Evolutionary conservation across 768 basidiomycete genomes (phyloP), one percentile per base, ranked within the genome.

Genomic region (Imleria badia): DNA sequence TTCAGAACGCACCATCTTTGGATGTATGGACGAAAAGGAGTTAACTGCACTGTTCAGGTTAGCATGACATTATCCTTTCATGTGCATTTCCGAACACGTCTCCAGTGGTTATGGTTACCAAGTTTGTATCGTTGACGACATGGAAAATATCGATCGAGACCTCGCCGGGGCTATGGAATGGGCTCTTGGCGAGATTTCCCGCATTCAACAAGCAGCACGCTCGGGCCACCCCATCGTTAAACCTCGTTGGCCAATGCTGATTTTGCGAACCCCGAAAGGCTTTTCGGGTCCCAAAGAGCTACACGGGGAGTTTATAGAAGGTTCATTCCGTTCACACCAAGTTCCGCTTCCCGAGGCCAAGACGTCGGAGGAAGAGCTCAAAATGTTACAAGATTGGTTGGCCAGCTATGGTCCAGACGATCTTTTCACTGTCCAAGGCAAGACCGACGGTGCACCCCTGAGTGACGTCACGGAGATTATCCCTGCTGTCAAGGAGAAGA

Each of bases 21-120:
- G 93, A 38, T 86, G 86, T 20, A 94, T 95, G 91, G 93, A 95
- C 63, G 79, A 96, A 67, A 85, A 87, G 63, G 94, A 95, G 67
- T 72, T 94, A 26, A 79, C 75, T 17, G 74, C 85, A 0, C 74
- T 93, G 23, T 94, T 91, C 79, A 84, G 82, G 89, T 86, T 52
- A 29, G 51, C 19, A 17, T 22, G 9, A 0, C 26, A 3, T 39
- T 29, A n/a, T 9, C 23, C 30, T 33, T 10, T 23, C 39, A 35
- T 19, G n/a, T 15, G 12, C 22, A 48, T 41, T 26, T 5, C 38
- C 43, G 11, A 62, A 59, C 1, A 36, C 13, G 7, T 48, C 26
- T 38, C 7, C 51, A 86, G 85, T 50, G 88, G 88, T 5, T 91
- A 92, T 65, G 91, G 93, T n/a, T 96, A 94, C 68, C 87, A 94